A percentile compares a stretch with the other conserved stretches of the same genome.
These are phyloP conservation scores for Noccaea bulbosa DNA, from an alignment of 345 rosid species.

Conservation along the genomic window DNA sequence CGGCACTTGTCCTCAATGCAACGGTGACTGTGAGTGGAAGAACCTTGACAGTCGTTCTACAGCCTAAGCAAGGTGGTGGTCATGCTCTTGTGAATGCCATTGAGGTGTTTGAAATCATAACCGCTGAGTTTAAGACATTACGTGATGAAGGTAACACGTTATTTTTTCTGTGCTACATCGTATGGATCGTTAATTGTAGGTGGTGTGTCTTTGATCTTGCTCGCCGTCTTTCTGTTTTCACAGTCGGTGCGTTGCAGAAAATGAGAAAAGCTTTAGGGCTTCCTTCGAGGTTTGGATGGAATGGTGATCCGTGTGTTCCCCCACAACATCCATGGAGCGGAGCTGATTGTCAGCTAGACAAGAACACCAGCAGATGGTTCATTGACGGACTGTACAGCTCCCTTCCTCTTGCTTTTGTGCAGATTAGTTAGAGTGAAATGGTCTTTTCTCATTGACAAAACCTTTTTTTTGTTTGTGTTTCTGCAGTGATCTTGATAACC, in stretches of 20 bases:
- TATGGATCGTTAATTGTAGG: too few species aligned
- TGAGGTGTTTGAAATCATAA: slow-evolving; percentile 82
- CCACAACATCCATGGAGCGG: slow-evolving; percentile 99
- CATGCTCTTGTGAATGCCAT: slow-evolving; percentile 85
- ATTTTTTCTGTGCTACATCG: too few species aligned
- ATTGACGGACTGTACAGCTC: slow-evolving; percentile 93
- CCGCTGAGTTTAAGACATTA: slow-evolving; percentile 71
- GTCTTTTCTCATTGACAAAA: too few species aligned
- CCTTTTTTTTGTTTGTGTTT: slow-evolving; percentile 34
- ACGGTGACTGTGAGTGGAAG: slow-evolving; percentile 84
- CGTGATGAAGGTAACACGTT: slow-evolving; percentile 70
- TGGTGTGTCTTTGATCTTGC: slow-evolving; percentile 7
- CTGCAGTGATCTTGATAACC: slow-evolving; percentile 82
- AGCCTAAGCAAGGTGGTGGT: slow-evolving; percentile 64
- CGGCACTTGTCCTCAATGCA: slow-evolving; percentile 80
- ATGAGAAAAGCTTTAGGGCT: slow-evolving; percentile 75
- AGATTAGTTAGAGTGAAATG: too few species aligned
- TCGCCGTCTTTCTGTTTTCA: slow-evolving; percentile 46
- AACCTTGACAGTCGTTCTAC: slow-evolving; percentile 72
- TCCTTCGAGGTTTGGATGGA: slow-evolving; percentile 96
- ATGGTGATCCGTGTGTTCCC: slow-evolving; percentile 99
- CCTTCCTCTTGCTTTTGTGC: slow-evolving; percentile 23
- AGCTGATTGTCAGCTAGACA: slow-evolving; percentile 79
- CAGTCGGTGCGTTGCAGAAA: slow-evolving; percentile 74
- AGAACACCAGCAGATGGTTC: slow-evolving; percentile 74